A percentile compares a stretch with the other conserved stretches of the same genome.
phyloP scores from a whole-genome alignment of 192 early-diverging fungal genomes.

The Paraglomus brasilianum region DNA sequence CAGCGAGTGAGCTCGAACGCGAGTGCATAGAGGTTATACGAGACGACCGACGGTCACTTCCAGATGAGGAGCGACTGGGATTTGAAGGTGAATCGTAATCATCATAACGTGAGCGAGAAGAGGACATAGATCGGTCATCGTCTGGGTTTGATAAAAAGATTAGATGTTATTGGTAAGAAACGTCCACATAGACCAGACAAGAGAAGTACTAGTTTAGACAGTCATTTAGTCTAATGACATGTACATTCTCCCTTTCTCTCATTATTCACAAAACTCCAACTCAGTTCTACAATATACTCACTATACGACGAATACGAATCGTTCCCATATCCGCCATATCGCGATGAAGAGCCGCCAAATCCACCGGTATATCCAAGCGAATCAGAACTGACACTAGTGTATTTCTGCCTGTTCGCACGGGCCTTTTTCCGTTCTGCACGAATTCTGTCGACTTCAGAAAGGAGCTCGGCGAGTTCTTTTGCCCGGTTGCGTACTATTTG shows the following conservation, averaged over 20 bases:
- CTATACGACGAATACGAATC: slow-evolving; percentile 46
- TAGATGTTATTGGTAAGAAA: too few species aligned
- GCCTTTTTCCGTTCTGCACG: slow-evolving; percentile 88
- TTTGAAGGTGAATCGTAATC: slow-evolving; percentile 1
- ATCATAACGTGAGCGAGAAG: slow-evolving; percentile 26
- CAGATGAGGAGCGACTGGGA: background rate
- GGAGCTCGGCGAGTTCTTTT: slow-evolving; percentile 84
- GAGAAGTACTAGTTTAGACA: background rate
- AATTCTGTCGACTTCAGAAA: slow-evolving; percentile 75
- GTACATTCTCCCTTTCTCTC: background rate
- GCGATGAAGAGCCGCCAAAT: slow-evolving; percentile 41
- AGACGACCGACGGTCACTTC: slow-evolving; percentile 3
- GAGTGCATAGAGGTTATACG: background rate
- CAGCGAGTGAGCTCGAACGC: background rate
- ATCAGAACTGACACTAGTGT: slow-evolving; percentile 70
- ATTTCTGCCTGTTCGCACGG: slow-evolving; percentile 86
- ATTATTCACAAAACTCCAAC: background rate
- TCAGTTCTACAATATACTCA: background rate
- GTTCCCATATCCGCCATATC: slow-evolving; percentile 66
- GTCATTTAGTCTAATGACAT: too few species aligned
- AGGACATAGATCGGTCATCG: too few species aligned
- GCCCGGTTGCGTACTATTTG: slow-evolving; percentile 77
- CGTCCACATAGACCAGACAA: too few species aligned
- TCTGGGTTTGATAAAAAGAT: too few species aligned
- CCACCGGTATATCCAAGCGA: slow-evolving; percentile 37